These are phyloP conservation scores for Vaccinium macrocarpon DNA, from an alignment of 148 eudicot species.

Conservation along the genomic window DNA sequence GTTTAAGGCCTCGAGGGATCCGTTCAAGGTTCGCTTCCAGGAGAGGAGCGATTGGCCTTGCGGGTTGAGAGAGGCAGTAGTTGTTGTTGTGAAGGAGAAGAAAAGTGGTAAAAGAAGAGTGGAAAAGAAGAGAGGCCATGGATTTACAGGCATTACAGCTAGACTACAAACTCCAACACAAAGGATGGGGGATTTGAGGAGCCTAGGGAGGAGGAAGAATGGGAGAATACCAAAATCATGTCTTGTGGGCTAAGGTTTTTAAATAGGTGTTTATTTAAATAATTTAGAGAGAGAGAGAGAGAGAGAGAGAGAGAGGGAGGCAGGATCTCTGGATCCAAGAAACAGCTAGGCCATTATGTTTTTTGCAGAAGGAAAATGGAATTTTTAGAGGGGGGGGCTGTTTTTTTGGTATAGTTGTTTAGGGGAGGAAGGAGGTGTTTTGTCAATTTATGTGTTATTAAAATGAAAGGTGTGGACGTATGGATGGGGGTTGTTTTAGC, in stretches of 20 bases:
- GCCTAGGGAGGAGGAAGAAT: slow-evolving; percentile 46
- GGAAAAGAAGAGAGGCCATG: slow-evolving; percentile 42
- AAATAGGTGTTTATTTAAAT: slow-evolving; percentile 2
- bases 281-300: background rate
- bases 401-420: slow-evolving; percentile 23
- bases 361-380: slow-evolving; percentile 32
- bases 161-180: slow-evolving; percentile 57
- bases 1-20: slow-evolving; percentile 36
- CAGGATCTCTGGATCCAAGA: slow-evolving; percentile 90
- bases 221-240: slow-evolving; percentile 44
- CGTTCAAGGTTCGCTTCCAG: slow-evolving; percentile 62
- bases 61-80: slow-evolving; percentile 42
- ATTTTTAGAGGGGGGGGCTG: slow-evolving; percentile 31
- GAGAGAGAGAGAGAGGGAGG: background rate
- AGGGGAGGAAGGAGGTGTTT: slow-evolving; percentile 16
- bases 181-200: slow-evolving; percentile 35
- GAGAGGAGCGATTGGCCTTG: slow-evolving; percentile 73
- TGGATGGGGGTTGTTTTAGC: background rate
- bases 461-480: background rate
- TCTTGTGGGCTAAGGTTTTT: slow-evolving; percentile 33
- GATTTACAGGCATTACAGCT: slow-evolving; percentile 67
- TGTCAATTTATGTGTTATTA: background rate
- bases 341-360: slow-evolving; percentile 68
- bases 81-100: background rate
- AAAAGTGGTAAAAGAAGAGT: background rate